phyloP scores from a whole-genome alignment of 495 filamentous ascomycete genomes.

The Hypoxylon cercidicola region DNA sequence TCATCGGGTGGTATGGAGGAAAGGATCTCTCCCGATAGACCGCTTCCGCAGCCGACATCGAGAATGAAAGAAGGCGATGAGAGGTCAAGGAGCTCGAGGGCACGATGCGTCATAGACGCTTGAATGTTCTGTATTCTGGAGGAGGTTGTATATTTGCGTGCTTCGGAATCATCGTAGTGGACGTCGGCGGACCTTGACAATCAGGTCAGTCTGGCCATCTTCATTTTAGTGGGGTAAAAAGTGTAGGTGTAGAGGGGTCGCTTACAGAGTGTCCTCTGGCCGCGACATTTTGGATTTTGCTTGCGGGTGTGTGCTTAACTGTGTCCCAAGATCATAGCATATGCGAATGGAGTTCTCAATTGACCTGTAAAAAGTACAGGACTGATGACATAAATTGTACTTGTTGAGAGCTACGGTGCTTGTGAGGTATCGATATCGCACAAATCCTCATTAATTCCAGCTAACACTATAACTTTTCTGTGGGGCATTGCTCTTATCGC shows the following conservation, averaged over 20 bases:
- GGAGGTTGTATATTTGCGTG: slow-evolving; percentile 95
- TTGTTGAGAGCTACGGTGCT: too few relatives aligned
- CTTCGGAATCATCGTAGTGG: slow-evolving; percentile 95
- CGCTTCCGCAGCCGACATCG: slow-evolving; percentile 94
- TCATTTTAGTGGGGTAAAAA: slow-evolving; percentile 15
- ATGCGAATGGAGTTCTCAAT: too few relatives aligned
- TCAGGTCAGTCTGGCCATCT: slow-evolving; percentile 31
- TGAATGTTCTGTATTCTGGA: slow-evolving; percentile 96
- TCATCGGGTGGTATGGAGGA: slow-evolving; percentile 70
- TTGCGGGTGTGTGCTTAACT: background rate
- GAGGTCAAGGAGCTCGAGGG: slow-evolving; percentile 88
- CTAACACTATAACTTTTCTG: slow-evolving; percentile 5
- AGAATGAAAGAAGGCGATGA: slow-evolving; percentile 85
- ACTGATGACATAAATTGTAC: too few relatives aligned
- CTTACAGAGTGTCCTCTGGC: slow-evolving; percentile 91
- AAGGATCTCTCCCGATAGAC: slow-evolving; percentile 92
- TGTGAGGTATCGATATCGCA: slow-evolving; percentile 5
- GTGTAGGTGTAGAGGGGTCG: slow-evolving; percentile 36
- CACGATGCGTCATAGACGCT: slow-evolving; percentile 90
- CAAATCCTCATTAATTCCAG: slow-evolving; percentile 1
- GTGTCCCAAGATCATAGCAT: too few relatives aligned
- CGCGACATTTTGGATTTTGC: slow-evolving; percentile 78
- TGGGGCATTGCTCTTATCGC: slow-evolving; percentile 33
- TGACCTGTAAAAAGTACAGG: too few relatives aligned
- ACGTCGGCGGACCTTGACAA: slow-evolving; percentile 83